Evolutionary conservation across 768 basidiomycete genomes (phyloP).

Genomic region (Chalciporus sphaerocephalus): DNA sequence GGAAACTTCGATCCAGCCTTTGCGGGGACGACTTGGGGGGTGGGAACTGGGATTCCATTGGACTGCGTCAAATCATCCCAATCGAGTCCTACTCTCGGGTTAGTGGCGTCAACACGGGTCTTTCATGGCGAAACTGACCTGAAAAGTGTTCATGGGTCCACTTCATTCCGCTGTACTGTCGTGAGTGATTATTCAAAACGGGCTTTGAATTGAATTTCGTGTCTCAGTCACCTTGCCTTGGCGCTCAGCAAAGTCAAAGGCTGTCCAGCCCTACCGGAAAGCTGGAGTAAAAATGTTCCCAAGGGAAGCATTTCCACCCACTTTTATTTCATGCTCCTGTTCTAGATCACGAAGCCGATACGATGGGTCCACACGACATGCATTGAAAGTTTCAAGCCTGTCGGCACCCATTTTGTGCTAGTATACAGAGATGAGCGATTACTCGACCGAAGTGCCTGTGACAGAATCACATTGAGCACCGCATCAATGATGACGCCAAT

Average conservation of each 20-base stretch:
- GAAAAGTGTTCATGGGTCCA: constrained; percentile 82
- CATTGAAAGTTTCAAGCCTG: constrained; percentile 61
- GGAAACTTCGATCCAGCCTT: constrained; percentile 74
- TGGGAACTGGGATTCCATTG: constrained; percentile 68
- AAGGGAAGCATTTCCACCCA: constrained; percentile 23
- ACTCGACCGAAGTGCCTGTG: neutral
- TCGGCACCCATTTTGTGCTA: constrained; percentile 88
- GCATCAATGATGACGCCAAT: constrained; percentile 82
- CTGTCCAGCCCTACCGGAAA: constrained; percentile 69
- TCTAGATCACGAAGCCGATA: constrained; percentile 64
- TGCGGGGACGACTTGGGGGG: constrained; percentile 59
- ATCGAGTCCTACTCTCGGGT: constrained; percentile 57
- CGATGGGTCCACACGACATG: constrained; percentile 63
- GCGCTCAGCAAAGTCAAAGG: constrained; percentile 78
- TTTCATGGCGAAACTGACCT: constrained; percentile 38
- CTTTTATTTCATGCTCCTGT: constrained; percentile 62
- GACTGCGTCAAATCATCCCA: constrained; percentile 70
- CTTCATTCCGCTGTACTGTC: constrained; percentile 62
- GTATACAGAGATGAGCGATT: constrained; percentile 7
- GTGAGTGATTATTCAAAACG: neutral
- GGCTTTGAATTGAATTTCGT: constrained; percentile 7
- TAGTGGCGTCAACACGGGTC: neutral
- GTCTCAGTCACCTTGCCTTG: constrained; percentile 52
- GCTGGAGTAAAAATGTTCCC: constrained; percentile 1
- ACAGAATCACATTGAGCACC: constrained; percentile 69